Base-by-base conservation (phyloP, 768 basidiomycete species). In the Kwoniella sp. region DNA sequence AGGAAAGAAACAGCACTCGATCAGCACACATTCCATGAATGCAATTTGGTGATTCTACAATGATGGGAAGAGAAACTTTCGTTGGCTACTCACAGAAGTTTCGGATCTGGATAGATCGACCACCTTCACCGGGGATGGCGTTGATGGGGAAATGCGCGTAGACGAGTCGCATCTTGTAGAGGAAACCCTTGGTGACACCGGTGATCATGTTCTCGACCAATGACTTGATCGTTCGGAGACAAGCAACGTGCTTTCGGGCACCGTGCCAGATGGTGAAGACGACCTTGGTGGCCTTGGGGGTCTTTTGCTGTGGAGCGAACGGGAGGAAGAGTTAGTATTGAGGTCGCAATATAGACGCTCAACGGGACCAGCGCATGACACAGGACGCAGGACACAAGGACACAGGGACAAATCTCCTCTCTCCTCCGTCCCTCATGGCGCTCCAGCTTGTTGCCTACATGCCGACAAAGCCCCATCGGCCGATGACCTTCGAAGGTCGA, bases 61-160 rank as follows among this genome's bases (percentile, higher is more conserved):
- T 34, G 20, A 48, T 20, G 47, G 8, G 63, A 37, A 58, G 28
- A 11, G 28, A 26, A 28, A 15, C 17, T 5, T 4, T n/a, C n/a
- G n/a, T n/a, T n/a, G n/a, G 30, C 25, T 2, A 76, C 77, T 53
- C 53, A 78, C 77, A 74, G 80, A 82, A 82, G 77, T 82, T 82
- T 73, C 81, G 70, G 79, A 82, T 81, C 65, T 81, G 78, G 62
- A 82, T 68, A 58, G 73, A 65, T 53, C 70, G 68, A 57, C 79
- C 79, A 61, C 76, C 80, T 29, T 77, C 77, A 52, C 57, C 61
- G 57, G 79, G 79, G 81, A 96, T 95, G 81, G 90, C 89, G 85
- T 99, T 99, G 86, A 99, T 96, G 67, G 96, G 96, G 86, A 99
- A 99, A 85, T 99, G 96, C 75, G 96, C 96, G 80, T 98, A 99